These are phyloP conservation scores for Psilocybe azurescens DNA, from an alignment of 768 basidiomycete genomes.

Conservation along the genomic window DNA sequence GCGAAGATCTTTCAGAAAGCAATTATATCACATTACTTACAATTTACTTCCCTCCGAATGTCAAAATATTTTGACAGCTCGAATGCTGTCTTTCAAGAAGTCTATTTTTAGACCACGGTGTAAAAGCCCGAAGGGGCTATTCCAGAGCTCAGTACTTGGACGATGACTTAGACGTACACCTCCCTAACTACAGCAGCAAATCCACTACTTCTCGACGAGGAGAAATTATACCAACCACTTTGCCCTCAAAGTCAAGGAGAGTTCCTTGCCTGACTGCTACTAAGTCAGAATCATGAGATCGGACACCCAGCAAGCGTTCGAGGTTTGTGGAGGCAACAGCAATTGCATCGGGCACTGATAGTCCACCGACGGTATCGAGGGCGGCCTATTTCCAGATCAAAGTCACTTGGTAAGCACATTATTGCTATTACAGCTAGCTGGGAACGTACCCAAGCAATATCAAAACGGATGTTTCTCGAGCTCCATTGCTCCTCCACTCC, in stretches of 20 bases:
- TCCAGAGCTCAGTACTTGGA: too few species aligned
- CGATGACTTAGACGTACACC: too few species aligned
- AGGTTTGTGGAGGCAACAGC: constrained; percentile 47
- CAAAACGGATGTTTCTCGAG: constrained; percentile 74
- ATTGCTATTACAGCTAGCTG: background rate
- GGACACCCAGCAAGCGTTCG: constrained; percentile 44
- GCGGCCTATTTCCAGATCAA: constrained; percentile 18
- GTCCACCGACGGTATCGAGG: constrained; percentile 21
- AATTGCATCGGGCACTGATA: constrained; percentile 39
- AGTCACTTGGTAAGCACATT: background rate
- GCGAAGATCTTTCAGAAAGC: too few species aligned
- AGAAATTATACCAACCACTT: constrained; percentile 46
- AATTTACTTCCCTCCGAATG: too few species aligned
- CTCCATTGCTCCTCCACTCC: constrained; percentile 60
- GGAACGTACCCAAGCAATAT: constrained; percentile 72
- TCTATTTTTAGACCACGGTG: too few species aligned
- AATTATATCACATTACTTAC: too few species aligned
- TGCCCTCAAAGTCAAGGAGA: constrained; percentile 44
- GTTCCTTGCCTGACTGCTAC: constrained; percentile 43
- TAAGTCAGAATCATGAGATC: constrained; percentile 38
- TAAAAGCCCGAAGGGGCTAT: too few species aligned
- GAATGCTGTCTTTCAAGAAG: too few species aligned
- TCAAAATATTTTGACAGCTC: too few species aligned
- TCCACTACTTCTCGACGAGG: constrained; percentile 28
- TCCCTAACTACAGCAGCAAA: constrained; percentile 12